Evolutionary conservation across 208 protist species (phyloP), one percentile per base, ranked within the genome.

Genomic region (Leishmania arabica): DNA sequence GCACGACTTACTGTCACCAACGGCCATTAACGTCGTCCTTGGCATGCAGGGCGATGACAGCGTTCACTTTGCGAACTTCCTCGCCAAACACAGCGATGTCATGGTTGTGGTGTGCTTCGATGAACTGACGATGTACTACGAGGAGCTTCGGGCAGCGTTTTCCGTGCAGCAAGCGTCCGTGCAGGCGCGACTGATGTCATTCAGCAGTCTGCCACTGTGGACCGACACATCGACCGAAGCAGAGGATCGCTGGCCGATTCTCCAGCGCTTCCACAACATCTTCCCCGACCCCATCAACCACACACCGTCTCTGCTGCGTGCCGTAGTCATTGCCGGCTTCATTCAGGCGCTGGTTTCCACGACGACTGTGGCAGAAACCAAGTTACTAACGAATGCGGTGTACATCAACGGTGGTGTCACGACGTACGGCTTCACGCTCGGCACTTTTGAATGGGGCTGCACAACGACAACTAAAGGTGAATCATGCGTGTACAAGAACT

Each of bases 131-230:
- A 40, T 86, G 21, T 78, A 86, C 81, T 89, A 93, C 78, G 47
- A 56, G 24, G 45, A 72, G 4, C 64, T 90, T n/a, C 34, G 82
- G 17, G 21, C 2, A 2, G 78, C 62, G 34, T 88, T 91, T 37
- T 3, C 51, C 2, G 70, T 6, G 6, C 69, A 51, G 31, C 37
- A 42, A 21, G 75, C 76, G 1, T 71, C 73, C 5, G 77, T 82
- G 70, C 81, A 83, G 60, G 34, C 62, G 34, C 84, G 88, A 3
- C 47, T 91, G 21, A 74, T 89, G 19, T 83, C 87, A 56, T 19
- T 90, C 47, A 88, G 72, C 27, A 91, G 79, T 72, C 62, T 93
- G 73, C 90, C 88, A 6, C 77, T 88, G 21, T 91, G 88, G 90
- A 82, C 40, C 24, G 83, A 91, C 65, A 78, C 51, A 31, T 84